These are phyloP conservation scores for Crithidia thermophila DNA, from an alignment of 208 protist species.

Conservation along the genomic window DNA sequence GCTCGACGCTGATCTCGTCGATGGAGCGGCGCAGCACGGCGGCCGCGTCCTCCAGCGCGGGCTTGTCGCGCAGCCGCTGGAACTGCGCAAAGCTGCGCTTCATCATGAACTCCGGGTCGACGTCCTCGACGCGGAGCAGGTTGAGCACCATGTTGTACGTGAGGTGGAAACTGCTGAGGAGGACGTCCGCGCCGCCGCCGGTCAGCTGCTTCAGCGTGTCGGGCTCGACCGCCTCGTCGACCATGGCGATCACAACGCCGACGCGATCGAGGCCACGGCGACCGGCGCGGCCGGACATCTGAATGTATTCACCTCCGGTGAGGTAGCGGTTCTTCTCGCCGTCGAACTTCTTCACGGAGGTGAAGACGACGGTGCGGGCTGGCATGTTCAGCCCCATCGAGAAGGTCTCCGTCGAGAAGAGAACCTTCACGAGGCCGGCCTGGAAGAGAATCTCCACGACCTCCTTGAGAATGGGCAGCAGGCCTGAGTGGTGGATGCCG, in stretches of 20 bases:
- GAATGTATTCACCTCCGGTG: constrained; percentile 98
- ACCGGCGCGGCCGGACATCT: constrained; percentile 99
- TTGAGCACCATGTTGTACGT: constrained; percentile 99
- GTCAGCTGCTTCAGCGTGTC: constrained; percentile 94
- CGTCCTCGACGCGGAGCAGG: constrained; percentile 97
- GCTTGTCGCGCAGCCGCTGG: constrained; percentile 92
- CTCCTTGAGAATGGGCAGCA: constrained; percentile 99
- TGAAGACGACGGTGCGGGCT: constrained; percentile 99
- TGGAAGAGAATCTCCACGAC: constrained; percentile 99
- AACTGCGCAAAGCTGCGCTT: constrained; percentile 98
- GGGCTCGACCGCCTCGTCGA: constrained; percentile 97
- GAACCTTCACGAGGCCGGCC: constrained; percentile 97
- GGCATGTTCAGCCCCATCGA: constrained; percentile 99
- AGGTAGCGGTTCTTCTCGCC: constrained; percentile 96
- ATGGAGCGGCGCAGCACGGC: constrained; percentile 65
- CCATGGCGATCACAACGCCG: constrained; percentile 99
- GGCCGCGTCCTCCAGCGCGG: constrained; percentile 74
- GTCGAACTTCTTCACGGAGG: constrained; percentile 98
- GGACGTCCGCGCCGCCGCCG: constrained; percentile 92
- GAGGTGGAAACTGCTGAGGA: constrained; percentile 98
- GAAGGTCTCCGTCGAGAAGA: constrained; percentile 99
- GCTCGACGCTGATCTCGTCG: constrained; percentile 57
- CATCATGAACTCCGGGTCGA: constrained; percentile 98
- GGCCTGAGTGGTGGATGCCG: constrained; percentile 99
- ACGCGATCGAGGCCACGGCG: constrained; percentile 99